Percentiles rank a stretch among this genome's conserved stretches.
Conservation (phyloP, 805 yeast genomes). For the Komagataella ulmi region DNA sequence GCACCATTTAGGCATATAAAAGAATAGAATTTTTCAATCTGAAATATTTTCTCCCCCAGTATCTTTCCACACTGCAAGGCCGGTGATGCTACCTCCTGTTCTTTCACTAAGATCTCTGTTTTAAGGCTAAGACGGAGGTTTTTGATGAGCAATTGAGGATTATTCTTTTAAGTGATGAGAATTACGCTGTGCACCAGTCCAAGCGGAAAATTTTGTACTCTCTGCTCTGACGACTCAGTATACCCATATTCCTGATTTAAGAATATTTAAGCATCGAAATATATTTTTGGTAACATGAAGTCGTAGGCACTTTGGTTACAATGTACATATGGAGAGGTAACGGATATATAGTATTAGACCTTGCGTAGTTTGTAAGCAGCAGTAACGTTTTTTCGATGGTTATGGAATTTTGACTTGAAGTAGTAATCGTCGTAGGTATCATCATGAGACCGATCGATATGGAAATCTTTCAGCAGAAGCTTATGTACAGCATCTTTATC, state of each 20-base stretch:
- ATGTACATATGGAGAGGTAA: background rate
- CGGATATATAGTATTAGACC: background rate
- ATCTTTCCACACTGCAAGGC: background rate
- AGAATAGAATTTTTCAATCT: background rate
- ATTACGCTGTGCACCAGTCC: background rate
- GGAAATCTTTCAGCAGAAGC: background rate
- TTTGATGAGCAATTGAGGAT: background rate
- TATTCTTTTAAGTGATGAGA: background rate
- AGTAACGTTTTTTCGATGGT: background rate
- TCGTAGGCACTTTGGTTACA: background rate
- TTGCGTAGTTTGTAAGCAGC: background rate
- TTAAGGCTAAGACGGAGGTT: background rate
- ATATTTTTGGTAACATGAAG: background rate
- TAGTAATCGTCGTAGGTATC: background rate
- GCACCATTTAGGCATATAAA: background rate
- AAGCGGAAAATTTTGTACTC: background rate
- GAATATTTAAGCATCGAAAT: background rate
- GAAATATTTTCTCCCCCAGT: background rate
- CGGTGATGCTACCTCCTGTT: background rate
- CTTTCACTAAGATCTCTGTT: background rate
- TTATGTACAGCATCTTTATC: background rate
- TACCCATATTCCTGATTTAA: background rate
- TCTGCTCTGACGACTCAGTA: background rate
- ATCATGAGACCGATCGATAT: background rate
- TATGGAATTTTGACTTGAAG: background rate